phyloP scores from a whole-genome alignment of 495 filamentous ascomycete genomes.

The Talaromyces ruber region DNA sequence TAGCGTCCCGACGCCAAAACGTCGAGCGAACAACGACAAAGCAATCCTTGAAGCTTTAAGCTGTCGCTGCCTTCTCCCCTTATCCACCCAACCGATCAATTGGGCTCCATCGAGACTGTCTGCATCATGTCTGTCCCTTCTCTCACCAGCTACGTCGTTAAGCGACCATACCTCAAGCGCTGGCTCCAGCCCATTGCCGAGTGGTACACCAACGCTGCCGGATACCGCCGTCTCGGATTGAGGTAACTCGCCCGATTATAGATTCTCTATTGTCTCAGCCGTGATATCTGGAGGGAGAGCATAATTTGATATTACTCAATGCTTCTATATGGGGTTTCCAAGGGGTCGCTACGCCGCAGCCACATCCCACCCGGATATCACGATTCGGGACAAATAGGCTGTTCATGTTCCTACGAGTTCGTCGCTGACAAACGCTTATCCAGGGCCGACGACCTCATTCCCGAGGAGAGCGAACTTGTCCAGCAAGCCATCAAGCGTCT shows the following conservation, averaged over 20 bases:
- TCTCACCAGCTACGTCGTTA: constrained; percentile 60
- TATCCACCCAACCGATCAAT: constrained; percentile 18
- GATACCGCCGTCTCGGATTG: constrained; percentile 89
- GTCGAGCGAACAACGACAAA: background rate
- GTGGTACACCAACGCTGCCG: constrained; percentile 78
- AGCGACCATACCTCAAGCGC: constrained; percentile 75
- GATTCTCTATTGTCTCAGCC: background rate
- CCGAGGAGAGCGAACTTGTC: constrained; percentile 80
- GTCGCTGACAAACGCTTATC: background rate
- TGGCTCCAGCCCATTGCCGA: constrained; percentile 69
- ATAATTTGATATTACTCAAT: background rate
- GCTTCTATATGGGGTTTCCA: background rate
- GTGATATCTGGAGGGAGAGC: background rate
- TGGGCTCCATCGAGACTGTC: constrained; percentile 14
- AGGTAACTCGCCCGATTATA: too few species aligned
- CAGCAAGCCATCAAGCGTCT: constrained; percentile 85
- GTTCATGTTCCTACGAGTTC: background rate
- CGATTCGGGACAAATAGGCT: background rate
- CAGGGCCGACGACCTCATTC: constrained; percentile 88
- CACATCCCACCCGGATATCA: background rate
- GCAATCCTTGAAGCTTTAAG: background rate
- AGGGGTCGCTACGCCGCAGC: background rate
- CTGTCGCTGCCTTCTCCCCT: constrained; percentile 8
- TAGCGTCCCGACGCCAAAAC: background rate
- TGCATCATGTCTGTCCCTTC: constrained; percentile 65